Base-by-base conservation (phyloP, 2,329 filamentous ascomycete genomes). In the Gaeumannomyces sp. region DNA sequence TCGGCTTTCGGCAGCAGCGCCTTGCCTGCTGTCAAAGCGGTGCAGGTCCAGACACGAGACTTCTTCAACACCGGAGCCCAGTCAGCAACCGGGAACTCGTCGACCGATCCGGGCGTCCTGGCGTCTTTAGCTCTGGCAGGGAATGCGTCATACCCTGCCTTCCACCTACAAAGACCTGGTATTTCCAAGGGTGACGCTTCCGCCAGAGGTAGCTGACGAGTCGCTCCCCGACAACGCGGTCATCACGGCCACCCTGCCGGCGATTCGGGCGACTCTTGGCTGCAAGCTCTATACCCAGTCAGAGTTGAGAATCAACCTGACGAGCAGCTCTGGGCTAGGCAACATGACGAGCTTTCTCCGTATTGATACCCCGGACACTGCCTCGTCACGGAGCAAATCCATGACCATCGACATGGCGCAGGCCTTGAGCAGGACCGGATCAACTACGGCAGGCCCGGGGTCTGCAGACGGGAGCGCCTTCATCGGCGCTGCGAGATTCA, bases 81-180 rank as follows among this genome's bases (percentile, higher is more conserved):
- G 19, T n/a, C 38, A 1, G 59, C 61, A 29, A 57, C 58, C 1
- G 67, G 65, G 14, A 62, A 70, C 8, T 65, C 69, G 5, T 71
- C 69, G 67, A 67, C 33, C 14, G 71, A 67, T 63, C 76, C 76
- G 25, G 74, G 72, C 0, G 66, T 72, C 3, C 66, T 73, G 7
- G 72, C 76, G 1, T 75, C 76, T 0, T 67, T 79, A 3, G 73
- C 78, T 3, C 71, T 79, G 1, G 68, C 71, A 0, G 73, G 70
- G 3, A 75, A 77, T 58, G 66, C 76, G 0, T 71, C 73, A 0
- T 79, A 75, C 28, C 76, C 78, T 0, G 61, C 63, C 0, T 78
- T n/a, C 76, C 59, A 79, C 77, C 0, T 78, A 73, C 65, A 72
- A 74, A 16, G 70, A 73, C 60, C 68, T 76, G 53, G 71, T 70